Evolutionary conservation across 1,284 basidiomycete genomes (phyloP).

Genomic region (Ceratobasidium sp.): DNA sequence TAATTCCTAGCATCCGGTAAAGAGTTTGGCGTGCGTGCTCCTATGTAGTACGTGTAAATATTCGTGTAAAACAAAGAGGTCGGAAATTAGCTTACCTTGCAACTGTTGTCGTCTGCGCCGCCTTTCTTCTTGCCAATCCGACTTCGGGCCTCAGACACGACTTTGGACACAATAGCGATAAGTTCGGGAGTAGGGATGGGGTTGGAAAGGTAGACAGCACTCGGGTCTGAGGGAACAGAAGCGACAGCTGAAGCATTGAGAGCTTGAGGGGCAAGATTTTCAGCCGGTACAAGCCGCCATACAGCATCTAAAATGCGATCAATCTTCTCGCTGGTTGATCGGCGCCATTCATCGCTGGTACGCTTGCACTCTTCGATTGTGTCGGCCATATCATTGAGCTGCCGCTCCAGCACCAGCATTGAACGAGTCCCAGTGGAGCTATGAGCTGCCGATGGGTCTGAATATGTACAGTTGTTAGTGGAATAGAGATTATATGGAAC

Average conservation of each 20-base stretch:
- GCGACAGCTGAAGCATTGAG: background rate
- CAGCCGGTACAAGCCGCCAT: background rate
- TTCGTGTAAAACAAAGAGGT: background rate
- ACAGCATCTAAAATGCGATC: background rate
- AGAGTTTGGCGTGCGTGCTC: background rate
- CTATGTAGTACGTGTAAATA: background rate
- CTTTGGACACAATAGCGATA: background rate
- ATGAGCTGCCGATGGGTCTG: background rate
- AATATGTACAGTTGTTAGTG: no score
- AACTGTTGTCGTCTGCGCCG: constrained; percentile 2
- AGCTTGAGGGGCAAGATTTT: no score
- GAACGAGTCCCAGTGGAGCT: background rate
- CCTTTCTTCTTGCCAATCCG: constrained; percentile 9
- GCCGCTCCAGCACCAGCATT: constrained; percentile 3
- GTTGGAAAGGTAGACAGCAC: background rate
- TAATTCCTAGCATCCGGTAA: constrained; percentile 1
- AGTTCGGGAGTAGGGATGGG: constrained; percentile 11
- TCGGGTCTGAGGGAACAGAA: background rate
- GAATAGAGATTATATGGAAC: no score
- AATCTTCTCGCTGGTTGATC: background rate
- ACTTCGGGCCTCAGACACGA: background rate
- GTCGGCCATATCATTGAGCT: background rate
- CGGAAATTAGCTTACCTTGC: background rate
- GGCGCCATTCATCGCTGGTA: background rate
- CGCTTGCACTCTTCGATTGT: background rate